Conservation (phyloP, 768 basidiomycete species). For the Boletus reticulatus region DNA sequence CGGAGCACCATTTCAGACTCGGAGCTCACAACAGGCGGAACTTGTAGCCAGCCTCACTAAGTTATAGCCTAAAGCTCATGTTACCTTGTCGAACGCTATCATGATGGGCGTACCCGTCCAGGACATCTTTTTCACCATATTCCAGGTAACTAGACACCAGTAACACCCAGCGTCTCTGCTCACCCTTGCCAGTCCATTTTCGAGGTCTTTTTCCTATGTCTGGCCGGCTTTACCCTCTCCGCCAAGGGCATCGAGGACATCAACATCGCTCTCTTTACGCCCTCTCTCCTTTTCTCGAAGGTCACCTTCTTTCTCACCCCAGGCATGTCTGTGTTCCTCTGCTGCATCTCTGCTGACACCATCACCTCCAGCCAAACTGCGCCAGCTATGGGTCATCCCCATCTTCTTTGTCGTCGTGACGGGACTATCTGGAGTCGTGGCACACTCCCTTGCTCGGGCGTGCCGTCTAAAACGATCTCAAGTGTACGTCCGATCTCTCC, state of each 20-base stretch:
- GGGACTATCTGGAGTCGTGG: conserved; percentile 62
- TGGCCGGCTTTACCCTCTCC: conserved; percentile 82
- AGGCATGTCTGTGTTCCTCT: conserved; percentile 38
- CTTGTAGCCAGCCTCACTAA: too few relatives aligned
- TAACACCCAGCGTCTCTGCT: not conserved
- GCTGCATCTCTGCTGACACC: not conserved
- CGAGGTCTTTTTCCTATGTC: conserved; percentile 83
- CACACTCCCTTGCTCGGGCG: conserved; percentile 58
- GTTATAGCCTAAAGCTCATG: not conserved
- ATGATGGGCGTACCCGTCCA: conserved; percentile 13
- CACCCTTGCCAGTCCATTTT: conserved; percentile 64
- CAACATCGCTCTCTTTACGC: conserved; percentile 88
- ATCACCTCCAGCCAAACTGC: conserved; percentile 55
- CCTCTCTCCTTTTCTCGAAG: conserved; percentile 88
- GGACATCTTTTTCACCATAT: conserved; percentile 26
- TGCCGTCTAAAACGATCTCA: conserved; percentile 75
- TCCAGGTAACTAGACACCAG: conserved; percentile 16
- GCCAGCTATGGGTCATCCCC: conserved; percentile 83
- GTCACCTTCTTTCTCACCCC: conserved; percentile 91
- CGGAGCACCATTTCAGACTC: too few relatives aligned
- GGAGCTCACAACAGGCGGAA: too few relatives aligned
- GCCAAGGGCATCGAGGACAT: conserved; percentile 78
- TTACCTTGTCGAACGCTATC: not conserved
- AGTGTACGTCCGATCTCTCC: conserved; percentile 45
- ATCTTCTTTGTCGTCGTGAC: conserved; percentile 84